Evolutionary conservation across 495 filamentous ascomycete species (phyloP).

Genomic region (Penicillium simplicissimum): DNA sequence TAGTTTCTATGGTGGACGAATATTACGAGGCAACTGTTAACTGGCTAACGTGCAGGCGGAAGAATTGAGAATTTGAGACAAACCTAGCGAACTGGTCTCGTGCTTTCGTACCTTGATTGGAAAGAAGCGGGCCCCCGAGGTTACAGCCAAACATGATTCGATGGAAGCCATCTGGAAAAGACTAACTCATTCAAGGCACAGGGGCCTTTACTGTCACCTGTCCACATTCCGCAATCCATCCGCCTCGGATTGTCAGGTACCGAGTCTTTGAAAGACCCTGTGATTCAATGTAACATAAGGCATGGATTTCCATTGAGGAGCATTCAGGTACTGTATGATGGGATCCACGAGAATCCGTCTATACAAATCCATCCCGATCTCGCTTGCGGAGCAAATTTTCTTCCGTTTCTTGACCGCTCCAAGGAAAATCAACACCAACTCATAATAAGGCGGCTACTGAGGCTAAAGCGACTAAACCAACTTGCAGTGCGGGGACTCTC

Average conservation of each 20-base stretch:
- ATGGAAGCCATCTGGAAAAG: slow-evolving; percentile 1
- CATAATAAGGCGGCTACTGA: background rate
- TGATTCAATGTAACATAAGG: background rate
- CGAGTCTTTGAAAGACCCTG: background rate
- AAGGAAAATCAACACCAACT: too few species aligned
- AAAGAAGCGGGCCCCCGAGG: slow-evolving; percentile 13
- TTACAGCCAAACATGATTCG: slow-evolving; percentile 2
- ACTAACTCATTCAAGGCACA: background rate
- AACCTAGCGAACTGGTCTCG: slow-evolving; percentile 39
- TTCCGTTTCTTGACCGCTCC: slow-evolving; percentile 1
- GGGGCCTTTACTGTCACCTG: background rate
- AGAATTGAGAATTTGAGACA: slow-evolving; percentile 24
- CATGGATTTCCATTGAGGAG: background rate
- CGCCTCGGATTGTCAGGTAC: background rate
- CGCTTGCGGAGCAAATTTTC: background rate
- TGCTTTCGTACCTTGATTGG: slow-evolving; percentile 43
- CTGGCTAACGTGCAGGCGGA: background rate
- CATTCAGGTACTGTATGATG: too few species aligned
- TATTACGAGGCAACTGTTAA: background rate
- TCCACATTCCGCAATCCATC: background rate
- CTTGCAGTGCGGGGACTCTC: slow-evolving; percentile 1
- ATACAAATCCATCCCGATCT: background rate
- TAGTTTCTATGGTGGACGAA: background rate
- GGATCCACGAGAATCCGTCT: background rate
- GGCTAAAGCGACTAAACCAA: slow-evolving; percentile 1